phyloP scores from a whole-genome alignment of 2,329 filamentous ascomycete genomes.

The Fusarium penzigii region DNA sequence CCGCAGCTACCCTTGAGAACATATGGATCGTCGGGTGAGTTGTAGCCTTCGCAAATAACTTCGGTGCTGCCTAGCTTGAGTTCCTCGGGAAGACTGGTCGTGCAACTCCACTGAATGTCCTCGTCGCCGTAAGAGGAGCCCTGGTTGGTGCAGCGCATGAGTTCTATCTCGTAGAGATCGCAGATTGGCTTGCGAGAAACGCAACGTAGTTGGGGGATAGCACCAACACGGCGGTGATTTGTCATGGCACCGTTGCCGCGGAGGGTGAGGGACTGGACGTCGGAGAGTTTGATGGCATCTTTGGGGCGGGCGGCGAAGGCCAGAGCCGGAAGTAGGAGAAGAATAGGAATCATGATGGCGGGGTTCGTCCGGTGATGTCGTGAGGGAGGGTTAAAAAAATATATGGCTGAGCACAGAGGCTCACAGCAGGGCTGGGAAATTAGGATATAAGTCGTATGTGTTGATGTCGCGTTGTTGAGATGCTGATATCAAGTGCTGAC shows the following conservation, averaged over 20 bases:
- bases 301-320: slow-evolving; percentile 38
- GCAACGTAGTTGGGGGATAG: slow-evolving; percentile 80
- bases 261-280: slow-evolving; percentile 77
- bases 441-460: not conserved
- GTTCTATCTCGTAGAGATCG: slow-evolving; percentile 71
- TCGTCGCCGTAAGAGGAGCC: slow-evolving; percentile 76
- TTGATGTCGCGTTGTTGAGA: not conserved
- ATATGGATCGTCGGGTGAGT: slow-evolving; percentile 73
- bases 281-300: slow-evolving; percentile 57
- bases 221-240: slow-evolving; percentile 70
- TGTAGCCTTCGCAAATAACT: slow-evolving; percentile 90
- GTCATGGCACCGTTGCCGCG: slow-evolving; percentile 65
- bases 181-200: slow-evolving; percentile 65
- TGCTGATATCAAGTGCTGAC: not conserved
- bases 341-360: slow-evolving; percentile 31
- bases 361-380: slow-evolving; percentile 1
- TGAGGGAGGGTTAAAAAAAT: not conserved
- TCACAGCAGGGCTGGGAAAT: not conserved
- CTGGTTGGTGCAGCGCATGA: slow-evolving; percentile 87
- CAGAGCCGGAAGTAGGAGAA: slow-evolving; percentile 29
- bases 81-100: slow-evolving; percentile 59
- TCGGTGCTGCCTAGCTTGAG: slow-evolving; percentile 80
- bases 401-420: not conserved
- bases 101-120: slow-evolving; percentile 91
- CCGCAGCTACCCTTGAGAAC: slow-evolving; percentile 92